Evolutionary conservation across 2,329 filamentous ascomycete genomes (phyloP), one percentile per base, ranked within the genome.

Genomic region (Gremmenia infestans): DNA sequence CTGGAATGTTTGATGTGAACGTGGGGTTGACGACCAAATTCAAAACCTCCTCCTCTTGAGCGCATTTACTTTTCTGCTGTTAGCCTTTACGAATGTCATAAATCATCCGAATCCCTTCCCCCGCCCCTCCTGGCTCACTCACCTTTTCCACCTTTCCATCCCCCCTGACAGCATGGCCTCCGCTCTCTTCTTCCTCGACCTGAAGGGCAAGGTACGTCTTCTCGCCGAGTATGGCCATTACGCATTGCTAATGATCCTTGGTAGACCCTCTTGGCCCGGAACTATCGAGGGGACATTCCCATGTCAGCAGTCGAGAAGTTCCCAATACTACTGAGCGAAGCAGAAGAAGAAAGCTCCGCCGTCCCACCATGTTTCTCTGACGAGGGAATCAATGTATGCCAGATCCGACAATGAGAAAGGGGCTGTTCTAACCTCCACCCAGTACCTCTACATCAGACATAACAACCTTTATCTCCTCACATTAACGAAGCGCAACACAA

Each of bases 271-370:
- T 82, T 99, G 70, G 94, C 94, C 74, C 90, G 94, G 71, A 99
- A 99, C 78, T 99, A 99, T 75, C 85, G 94, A 72, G 94, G 94
- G 73, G 94, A 99, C 69, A 96, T 99, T 63, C 94, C 94, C 74
- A 97, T 99, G 94, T 96, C 91, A 56, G 94, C 94, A 37, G 94
- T 99, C 68, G 94, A 99, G 76, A 95, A 96, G 74, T 99, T 99
- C 73, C 94, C 94, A 45, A 78, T 96, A 67, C 87, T 99, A 57
- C 86, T 99, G 53, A 96, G 89, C 74, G 94, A 99, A 77, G 94
- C 94, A 67, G 94, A 99, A 86, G 94, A 99, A 83, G 94, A 99
- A 74, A 96, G 91, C 66, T 97, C 93, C 48, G 92, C 92, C 60
- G 94, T 97, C 2, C 91, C 94, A 54, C 94, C 94, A 62, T 99